Conservation (phyloP, 192 early-diverging fungal species). For the Coemansia sp. region DNA sequence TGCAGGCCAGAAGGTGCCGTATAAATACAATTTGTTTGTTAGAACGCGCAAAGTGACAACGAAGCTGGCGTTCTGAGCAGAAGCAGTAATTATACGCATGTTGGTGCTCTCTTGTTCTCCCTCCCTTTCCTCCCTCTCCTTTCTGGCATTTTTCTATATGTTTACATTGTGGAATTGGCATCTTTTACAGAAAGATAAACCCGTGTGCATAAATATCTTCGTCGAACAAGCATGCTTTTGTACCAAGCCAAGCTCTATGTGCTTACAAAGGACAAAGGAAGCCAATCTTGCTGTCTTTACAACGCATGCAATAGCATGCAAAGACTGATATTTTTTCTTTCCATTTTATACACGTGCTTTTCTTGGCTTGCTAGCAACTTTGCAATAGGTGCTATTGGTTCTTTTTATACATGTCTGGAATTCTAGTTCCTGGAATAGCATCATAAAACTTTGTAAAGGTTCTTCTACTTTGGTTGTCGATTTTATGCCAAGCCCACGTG, state of each 20-base stretch:
- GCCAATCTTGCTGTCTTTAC: neutral
- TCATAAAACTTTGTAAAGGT: too few relatives aligned
- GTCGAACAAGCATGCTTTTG: too few relatives aligned
- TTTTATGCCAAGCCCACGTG: slow-evolving; percentile 55
- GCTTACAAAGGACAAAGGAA: neutral
- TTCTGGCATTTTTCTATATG: neutral
- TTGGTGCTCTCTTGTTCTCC: neutral
- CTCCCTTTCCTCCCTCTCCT: neutral
- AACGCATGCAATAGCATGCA: neutral
- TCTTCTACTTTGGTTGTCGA: slow-evolving; percentile 12
- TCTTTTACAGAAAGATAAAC: neutral
- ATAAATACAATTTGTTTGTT: neutral
- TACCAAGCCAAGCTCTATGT: neutral
- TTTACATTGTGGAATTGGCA: neutral
- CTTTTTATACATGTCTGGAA: neutral
- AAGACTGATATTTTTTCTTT: neutral
- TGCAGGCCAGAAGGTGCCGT: neutral
- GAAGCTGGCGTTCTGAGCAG: neutral
- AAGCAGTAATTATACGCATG: neutral
- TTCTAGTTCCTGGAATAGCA: neutral
- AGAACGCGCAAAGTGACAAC: neutral
- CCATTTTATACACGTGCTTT: neutral
- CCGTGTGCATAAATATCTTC: too few relatives aligned
- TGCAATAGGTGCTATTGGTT: neutral
- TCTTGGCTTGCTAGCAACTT: neutral